Conservation (phyloP, 164 flowering plant species). For the Nymphaea thermarum region DNA sequence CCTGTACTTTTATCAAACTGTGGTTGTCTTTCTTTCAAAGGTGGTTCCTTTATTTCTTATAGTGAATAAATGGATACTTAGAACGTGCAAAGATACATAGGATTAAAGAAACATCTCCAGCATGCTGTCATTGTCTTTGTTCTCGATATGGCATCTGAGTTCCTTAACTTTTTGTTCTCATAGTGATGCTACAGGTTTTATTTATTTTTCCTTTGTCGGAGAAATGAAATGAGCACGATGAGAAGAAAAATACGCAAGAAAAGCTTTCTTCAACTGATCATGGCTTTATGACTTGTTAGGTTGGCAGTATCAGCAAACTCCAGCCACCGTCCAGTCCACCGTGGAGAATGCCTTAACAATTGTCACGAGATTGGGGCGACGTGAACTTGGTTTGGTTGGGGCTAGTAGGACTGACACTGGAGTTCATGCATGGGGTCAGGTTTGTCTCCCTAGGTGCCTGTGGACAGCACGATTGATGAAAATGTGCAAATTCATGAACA, state of each 20-base stretch:
- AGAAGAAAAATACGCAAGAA: no score
- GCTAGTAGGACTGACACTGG: constrained; percentile 89
- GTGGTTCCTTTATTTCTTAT: background rate
- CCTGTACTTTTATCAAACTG: background rate
- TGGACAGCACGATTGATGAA: background rate
- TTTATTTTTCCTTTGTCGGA: no score
- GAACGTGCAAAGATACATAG: no score
- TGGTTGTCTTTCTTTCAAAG: background rate
- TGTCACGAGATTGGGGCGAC: constrained; percentile 53
- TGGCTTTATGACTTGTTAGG: constrained; percentile 29
- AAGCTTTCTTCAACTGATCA: background rate
- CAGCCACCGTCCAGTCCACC: constrained; percentile 74
- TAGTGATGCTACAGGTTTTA: no score
- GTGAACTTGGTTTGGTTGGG: constrained; percentile 67
- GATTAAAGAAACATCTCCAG: background rate
- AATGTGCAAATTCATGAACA: no score
- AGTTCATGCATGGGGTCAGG: constrained; percentile 99
- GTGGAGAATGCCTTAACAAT: constrained; percentile 58
- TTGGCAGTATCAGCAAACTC: constrained; percentile 84
- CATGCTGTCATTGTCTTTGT: background rate
- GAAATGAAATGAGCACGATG: no score
- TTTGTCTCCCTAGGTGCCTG: constrained; percentile 17
- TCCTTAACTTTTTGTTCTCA: no score
- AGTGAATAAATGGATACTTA: no score
- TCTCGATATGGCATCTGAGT: background rate